A percentile compares a stretch with the other conserved stretches of the same genome.
These are phyloP conservation scores for Coniochaeta prunicola DNA, from an alignment of 2,329 filamentous ascomycete species.

Conservation along the genomic window DNA sequence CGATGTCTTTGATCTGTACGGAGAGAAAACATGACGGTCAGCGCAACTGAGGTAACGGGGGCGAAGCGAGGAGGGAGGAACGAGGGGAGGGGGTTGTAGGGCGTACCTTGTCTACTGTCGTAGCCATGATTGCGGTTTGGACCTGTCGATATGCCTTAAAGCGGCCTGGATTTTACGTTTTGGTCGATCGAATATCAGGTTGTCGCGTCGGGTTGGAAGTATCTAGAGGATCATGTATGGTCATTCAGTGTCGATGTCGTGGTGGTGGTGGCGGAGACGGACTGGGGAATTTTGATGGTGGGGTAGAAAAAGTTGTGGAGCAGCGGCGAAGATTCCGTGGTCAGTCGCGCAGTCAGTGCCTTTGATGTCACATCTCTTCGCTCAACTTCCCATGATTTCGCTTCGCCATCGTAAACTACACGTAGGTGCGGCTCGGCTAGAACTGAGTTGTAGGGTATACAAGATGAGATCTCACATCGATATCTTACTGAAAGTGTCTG, in stretches of 20 bases:
- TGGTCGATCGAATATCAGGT: background rate
- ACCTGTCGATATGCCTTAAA: background rate
- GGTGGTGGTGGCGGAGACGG: conserved; percentile 5
- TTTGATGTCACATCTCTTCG: background rate
- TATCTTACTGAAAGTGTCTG: background rate
- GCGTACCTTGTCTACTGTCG: conserved; percentile 89
- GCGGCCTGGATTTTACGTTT: background rate
- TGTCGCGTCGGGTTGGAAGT: background rate
- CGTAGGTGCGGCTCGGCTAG: no score
- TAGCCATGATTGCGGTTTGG: conserved; percentile 66
- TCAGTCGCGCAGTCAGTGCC: background rate
- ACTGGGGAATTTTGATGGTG: conserved; percentile 19
- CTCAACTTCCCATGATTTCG: no score
- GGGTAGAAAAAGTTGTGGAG: conserved; percentile 12
- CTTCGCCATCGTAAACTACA: no score
- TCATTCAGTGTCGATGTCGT: background rate
- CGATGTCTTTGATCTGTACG: conserved; percentile 88
- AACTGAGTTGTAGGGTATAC: background rate
- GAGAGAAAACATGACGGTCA: conserved; percentile 12
- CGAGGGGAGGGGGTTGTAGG: background rate
- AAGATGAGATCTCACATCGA: background rate
- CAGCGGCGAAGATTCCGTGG: background rate
- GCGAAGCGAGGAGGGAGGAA: background rate
- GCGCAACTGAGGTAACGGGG: no score
- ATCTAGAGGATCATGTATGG: background rate